phyloP scores from a whole-genome alignment of 2,329 filamentous ascomycete species.

The Beauveria sp. region DNA sequence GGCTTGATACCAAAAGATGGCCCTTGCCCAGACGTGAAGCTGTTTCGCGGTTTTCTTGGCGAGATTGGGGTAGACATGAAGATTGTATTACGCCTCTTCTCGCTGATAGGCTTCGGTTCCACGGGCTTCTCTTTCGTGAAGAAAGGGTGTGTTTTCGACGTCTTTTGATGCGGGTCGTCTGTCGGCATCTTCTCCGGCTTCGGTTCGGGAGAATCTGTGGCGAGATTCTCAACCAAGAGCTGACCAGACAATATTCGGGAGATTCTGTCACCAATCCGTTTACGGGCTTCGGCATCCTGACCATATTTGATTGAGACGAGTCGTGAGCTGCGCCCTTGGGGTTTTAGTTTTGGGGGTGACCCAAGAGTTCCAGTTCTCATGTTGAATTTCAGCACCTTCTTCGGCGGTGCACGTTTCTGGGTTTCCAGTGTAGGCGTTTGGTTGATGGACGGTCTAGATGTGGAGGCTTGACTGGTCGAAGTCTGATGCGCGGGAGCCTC shows the following conservation, averaged over 20 bases:
- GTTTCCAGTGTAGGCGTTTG: background rate
- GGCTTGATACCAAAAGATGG: constrained; percentile 38
- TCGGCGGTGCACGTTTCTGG: constrained; percentile 14
- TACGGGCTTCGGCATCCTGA: constrained; percentile 33
- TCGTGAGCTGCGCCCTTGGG: constrained; percentile 23
- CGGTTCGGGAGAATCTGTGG: background rate
- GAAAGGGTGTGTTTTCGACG: constrained; percentile 34
- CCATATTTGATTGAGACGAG: constrained; percentile 56
- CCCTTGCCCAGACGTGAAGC: constrained; percentile 23
- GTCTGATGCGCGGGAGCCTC: background rate
- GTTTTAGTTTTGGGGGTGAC: constrained; percentile 50
- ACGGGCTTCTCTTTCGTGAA: constrained; percentile 26
- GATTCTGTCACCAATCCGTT: constrained; percentile 51
- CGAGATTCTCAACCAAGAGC: constrained; percentile 19
- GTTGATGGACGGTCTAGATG: background rate
- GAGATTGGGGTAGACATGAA: constrained; percentile 49
- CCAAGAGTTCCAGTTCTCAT: constrained; percentile 54
- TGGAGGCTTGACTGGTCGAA: background rate
- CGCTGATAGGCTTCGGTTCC: constrained; percentile 21
- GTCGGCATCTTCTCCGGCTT: constrained; percentile 23
- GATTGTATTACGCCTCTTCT: constrained; percentile 30
- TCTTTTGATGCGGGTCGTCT: constrained; percentile 16
- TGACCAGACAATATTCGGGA: constrained; percentile 47
- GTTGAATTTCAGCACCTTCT: constrained; percentile 49
- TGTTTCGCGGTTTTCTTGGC: constrained; percentile 32